Evolutionary conservation across 2,329 filamentous ascomycete species (phyloP).

Genomic region (Penicillium frequentans): DNA sequence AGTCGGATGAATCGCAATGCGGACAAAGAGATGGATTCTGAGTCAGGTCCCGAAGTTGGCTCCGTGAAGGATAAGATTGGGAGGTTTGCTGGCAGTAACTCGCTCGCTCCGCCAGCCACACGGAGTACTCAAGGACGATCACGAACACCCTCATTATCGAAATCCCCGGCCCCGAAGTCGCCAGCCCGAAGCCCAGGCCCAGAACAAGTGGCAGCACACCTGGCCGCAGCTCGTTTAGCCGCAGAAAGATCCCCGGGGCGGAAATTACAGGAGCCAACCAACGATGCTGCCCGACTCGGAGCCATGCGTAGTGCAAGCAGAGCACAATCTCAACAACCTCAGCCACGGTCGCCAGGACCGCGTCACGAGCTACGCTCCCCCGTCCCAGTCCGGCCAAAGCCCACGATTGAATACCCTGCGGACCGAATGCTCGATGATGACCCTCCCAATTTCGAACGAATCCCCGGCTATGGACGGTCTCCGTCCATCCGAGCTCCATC

Average conservation of each 20-base stretch:
- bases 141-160: conserved; percentile 13
- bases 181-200: conserved; percentile 15
- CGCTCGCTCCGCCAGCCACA: conserved; percentile 12
- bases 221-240: conserved; percentile 37
- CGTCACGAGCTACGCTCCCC: conserved; percentile 24
- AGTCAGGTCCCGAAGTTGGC: conserved; percentile 30
- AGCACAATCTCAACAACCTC: conserved; percentile 16
- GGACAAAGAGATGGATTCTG: conserved; percentile 19
- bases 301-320: conserved; percentile 20
- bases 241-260: conserved; percentile 29
- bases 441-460: conserved; percentile 5
- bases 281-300: conserved; percentile 14
- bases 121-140: conserved; percentile 13
- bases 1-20: conserved; percentile 19
- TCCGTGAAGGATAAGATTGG: conserved; percentile 43
- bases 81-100: conserved; percentile 27
- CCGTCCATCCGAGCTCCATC: neutral
- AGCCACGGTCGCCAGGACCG: conserved; percentile 10
- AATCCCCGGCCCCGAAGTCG: neutral
- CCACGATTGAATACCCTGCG: neutral
- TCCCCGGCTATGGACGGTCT: conserved; percentile 4
- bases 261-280: conserved; percentile 10
- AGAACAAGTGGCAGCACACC: conserved; percentile 37
- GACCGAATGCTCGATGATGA: conserved; percentile 15
- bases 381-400: conserved; percentile 22